phyloP scores from a whole-genome alignment of 2,329 filamentous ascomycete genomes.

The Aureobasidium sp. region DNA sequence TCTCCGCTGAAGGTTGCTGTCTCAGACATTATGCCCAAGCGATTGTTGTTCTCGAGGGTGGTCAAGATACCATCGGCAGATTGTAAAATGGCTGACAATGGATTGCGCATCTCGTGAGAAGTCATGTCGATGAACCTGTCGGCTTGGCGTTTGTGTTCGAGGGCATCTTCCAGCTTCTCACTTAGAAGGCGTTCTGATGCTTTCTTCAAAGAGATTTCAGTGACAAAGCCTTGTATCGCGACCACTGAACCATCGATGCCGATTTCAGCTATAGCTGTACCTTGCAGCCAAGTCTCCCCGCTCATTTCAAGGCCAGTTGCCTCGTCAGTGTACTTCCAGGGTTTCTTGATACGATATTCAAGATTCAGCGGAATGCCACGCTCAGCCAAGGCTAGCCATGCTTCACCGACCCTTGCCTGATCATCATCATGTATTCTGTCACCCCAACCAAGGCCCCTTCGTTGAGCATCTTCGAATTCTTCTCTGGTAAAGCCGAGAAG shows the following conservation, averaged over 20 bases:
- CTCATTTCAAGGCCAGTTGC: conserved; percentile 23
- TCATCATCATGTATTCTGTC: conserved; percentile 27
- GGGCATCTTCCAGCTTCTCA: conserved; percentile 30
- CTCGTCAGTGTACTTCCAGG: conserved; percentile 28
- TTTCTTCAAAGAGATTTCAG: conserved; percentile 30
- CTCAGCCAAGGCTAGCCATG: conserved; percentile 28
- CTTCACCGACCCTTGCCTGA: conserved; percentile 25
- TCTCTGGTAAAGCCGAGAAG: conserved; percentile 27
- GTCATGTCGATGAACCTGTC: conserved; percentile 35
- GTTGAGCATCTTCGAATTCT: conserved; percentile 16
- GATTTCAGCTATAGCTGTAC: conserved; percentile 28
- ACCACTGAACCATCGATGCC: conserved; percentile 25
- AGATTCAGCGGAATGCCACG: conserved; percentile 29
- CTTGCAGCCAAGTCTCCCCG: conserved; percentile 29
- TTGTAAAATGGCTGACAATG: conserved; percentile 38
- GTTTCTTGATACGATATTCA: conserved; percentile 33
- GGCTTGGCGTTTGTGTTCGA: conserved; percentile 32
- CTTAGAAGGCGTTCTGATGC: conserved; percentile 26
- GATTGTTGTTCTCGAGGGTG: conserved; percentile 23
- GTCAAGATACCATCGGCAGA: conserved; percentile 38
- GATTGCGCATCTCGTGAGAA: conserved; percentile 37
- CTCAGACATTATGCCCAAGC: background rate
- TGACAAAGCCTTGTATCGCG: conserved; percentile 29
- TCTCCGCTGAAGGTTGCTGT: background rate
- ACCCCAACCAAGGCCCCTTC: conserved; percentile 26